These are phyloP conservation scores for Phoma sp. DNA, from an alignment of 2,329 filamentous ascomycete species.

Conservation along the genomic window DNA sequence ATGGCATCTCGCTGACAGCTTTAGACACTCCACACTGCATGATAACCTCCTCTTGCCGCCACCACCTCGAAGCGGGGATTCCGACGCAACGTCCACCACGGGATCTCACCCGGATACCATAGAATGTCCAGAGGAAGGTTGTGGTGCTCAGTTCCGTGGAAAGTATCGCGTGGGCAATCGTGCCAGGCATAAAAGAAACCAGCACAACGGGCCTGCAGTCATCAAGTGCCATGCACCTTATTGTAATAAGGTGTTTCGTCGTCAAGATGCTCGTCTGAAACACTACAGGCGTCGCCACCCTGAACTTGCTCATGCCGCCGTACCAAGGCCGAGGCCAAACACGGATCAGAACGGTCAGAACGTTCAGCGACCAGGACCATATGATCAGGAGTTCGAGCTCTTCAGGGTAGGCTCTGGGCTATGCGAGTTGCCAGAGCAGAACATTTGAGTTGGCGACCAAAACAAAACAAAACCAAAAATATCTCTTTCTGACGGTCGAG, in stretches of 20 bases:
- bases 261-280: conserved; percentile 2
- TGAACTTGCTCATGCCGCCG: not conserved
- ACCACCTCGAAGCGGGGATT: not conserved
- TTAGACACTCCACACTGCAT: too few relatives aligned
- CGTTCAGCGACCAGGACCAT: not conserved
- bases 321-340: not conserved
- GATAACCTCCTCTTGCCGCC: too few relatives aligned
- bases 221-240: not conserved
- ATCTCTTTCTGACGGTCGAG: too few relatives aligned
- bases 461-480: too few relatives aligned
- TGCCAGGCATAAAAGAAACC: not conserved
- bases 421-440: too few relatives aligned
- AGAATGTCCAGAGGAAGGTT: not conserved
- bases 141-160: not conserved
- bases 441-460: not conserved
- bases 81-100: not conserved
- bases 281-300: not conserved
- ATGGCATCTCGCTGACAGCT: too few relatives aligned
- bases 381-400: not conserved
- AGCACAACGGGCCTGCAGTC: not conserved
- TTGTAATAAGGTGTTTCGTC: not conserved
- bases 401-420: not conserved
- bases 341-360: not conserved
- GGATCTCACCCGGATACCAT: not conserved
- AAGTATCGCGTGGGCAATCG: not conserved